Evolutionary conservation across 352 stramenopile genomes (phyloP).

Genomic region (Heterotrichella gracilis): DNA sequence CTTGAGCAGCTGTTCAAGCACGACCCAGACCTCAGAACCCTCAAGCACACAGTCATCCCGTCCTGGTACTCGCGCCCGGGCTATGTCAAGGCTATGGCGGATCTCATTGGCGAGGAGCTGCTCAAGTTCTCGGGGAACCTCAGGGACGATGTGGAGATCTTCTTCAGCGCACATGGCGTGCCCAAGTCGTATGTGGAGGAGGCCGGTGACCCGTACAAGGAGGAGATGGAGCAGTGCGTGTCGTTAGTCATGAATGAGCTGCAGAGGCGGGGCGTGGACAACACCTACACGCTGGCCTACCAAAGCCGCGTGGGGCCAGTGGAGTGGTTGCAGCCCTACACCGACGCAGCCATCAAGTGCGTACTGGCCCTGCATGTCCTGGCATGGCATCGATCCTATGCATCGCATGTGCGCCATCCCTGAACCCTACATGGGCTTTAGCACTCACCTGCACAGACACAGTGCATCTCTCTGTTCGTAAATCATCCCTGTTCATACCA

Average conservation of each 20-base stretch:
- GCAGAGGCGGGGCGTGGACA: constrained; percentile 18
- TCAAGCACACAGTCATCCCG: constrained; percentile 39
- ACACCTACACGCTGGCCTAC: constrained; percentile 56
- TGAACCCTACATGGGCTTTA: too few relatives aligned
- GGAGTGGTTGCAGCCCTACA: constrained; percentile 86
- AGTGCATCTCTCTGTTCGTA: too few relatives aligned
- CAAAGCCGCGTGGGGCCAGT: constrained; percentile 85
- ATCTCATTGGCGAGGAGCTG: constrained; percentile 40
- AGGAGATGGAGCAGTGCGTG: constrained; percentile 18
- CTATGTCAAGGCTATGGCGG: constrained; percentile 59
- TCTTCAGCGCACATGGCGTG: constrained; percentile 51
- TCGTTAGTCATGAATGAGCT: constrained; percentile 20
- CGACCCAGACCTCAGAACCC: constrained; percentile 51
- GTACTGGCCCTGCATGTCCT: too few relatives aligned
- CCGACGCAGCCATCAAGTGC: too few relatives aligned
- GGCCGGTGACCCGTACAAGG: constrained; percentile 42
- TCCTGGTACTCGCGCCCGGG: constrained; percentile 70
- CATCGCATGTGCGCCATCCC: too few relatives aligned
- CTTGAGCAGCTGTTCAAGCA: constrained; percentile 39
- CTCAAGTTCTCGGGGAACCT: constrained; percentile 27
- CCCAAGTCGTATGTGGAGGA: constrained; percentile 44
- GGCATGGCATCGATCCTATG: too few relatives aligned
- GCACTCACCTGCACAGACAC: too few relatives aligned
- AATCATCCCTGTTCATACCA: too few relatives aligned
- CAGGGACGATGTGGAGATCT: constrained; percentile 32